phyloP scores from a whole-genome alignment of 495 filamentous ascomycete species.

The Penicillium goetzii region DNA sequence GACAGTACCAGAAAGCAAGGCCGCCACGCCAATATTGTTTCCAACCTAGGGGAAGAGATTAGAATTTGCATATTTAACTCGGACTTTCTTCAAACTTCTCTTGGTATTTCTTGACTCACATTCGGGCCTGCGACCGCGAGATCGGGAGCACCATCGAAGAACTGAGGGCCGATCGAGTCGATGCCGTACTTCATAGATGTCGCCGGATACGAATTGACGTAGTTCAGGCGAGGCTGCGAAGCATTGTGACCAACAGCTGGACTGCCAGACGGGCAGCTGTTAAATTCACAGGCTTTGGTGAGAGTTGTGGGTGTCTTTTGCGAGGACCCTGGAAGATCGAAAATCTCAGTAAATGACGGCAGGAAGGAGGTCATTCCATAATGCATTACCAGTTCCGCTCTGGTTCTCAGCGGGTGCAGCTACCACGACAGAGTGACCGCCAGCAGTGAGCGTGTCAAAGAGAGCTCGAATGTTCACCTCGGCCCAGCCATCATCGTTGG shows the following conservation, averaged over 20 bases:
- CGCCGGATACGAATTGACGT: slow-evolving; percentile 71
- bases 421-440: slow-evolving; percentile 62
- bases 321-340: slow-evolving; percentile 47
- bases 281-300: slow-evolving; percentile 55
- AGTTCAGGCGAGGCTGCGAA: slow-evolving; percentile 62
- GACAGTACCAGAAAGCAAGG: slow-evolving; percentile 64
- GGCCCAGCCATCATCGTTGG: slow-evolving; percentile 76
- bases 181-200: slow-evolving; percentile 68
- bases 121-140: slow-evolving; percentile 68
- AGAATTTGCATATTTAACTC: too few relatives aligned
- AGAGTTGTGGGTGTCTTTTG: slow-evolving; percentile 52
- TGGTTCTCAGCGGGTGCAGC: slow-evolving; percentile 67
- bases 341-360: neutral
- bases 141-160: slow-evolving; percentile 56
- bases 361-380: slow-evolving; percentile 2
- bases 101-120: slow-evolving; percentile 25
- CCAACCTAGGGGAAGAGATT: slow-evolving; percentile 44
- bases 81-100: neutral
- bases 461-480: slow-evolving; percentile 65
- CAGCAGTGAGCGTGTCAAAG: slow-evolving; percentile 52
- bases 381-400: slow-evolving; percentile 58
- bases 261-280: slow-evolving; percentile 60
- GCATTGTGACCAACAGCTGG: slow-evolving; percentile 58
- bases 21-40: slow-evolving; percentile 54
- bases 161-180: slow-evolving; percentile 51